Evolutionary conservation across 306 rosid species (phyloP), one percentile per base, ranked within the genome.

Genomic region (Amphicarpaea edgeworthii): DNA sequence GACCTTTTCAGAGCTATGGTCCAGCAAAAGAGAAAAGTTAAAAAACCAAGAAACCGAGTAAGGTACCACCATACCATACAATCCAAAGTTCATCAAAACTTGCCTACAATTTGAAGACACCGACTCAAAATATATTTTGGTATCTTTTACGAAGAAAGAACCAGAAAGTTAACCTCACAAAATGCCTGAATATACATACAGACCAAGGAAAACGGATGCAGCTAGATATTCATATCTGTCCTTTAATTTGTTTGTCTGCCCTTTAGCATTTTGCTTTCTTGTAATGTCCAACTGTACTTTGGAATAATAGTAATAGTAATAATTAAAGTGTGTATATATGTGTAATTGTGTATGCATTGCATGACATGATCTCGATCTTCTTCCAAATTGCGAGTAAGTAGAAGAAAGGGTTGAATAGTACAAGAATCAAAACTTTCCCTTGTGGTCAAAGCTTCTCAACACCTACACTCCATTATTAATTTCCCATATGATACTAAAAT

Each of bases 401-500:
- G 49, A 83, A 75, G n/a, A 43, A 68, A 57, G 32, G 20, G 59
- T 68, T 45, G 72, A 75, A 76, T 7, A 70, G 80, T 77, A 50
- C 63, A 58, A 72, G 76, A 74, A 83, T 67, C 59, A 72, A 77
- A 74, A 77, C 40, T 58, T 90, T 76, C 86, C 84, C 77, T 77
- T 42, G 47, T 63, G 12, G 84, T 83, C 81, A 68, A 75, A 85
- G 68, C 82, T 82, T 81, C 79, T 53, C 70, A 80, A 46, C 41
- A 28, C 79, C 77, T 63, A 60, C 9, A 14, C 51, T 79, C 82
- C 85, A 82, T 86, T 83, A 86, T 84, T 86, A 63, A 69, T 83
- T 87, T 77, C 85, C 87, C 41, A 46, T 30, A 61, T 37, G 32
- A 66, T 62, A 84, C 89, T 79, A 84, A 84, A 84, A 62, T 84